phyloP scores from a whole-genome alignment of 2,329 filamentous ascomycete genomes.

The Monilinia vaccinii-corymbosi region DNA sequence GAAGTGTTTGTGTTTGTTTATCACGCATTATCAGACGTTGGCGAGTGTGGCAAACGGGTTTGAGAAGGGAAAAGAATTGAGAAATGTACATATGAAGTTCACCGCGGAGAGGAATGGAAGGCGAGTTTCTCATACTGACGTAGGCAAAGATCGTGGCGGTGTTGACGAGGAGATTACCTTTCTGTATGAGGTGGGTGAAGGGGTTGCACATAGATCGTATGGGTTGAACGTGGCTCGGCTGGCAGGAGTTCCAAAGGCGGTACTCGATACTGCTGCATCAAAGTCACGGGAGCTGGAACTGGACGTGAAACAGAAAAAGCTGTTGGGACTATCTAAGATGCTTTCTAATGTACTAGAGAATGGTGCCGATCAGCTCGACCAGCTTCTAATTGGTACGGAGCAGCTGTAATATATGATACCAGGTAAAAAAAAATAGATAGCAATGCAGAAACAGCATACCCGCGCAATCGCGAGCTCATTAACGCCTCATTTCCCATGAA shows the following conservation, averaged over 20 bases:
- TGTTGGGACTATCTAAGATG: conserved; percentile 33
- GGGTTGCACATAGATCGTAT: conserved; percentile 88
- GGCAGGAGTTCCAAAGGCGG: conserved; percentile 66
- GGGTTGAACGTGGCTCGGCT: conserved; percentile 87
- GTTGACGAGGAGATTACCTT: conserved; percentile 80
- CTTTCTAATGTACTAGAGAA: conserved; percentile 21
- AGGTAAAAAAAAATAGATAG: conserved; percentile 15
- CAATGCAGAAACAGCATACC: conserved; percentile 11
- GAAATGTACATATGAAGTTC: conserved; percentile 94
- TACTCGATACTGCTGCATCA: conserved; percentile 69
- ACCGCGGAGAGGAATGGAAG: conserved; percentile 32
- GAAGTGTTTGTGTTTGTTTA: conserved; percentile 79
- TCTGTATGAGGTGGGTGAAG: conserved; percentile 83
- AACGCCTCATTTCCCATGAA: conserved; percentile 1
- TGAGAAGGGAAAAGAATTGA: conserved; percentile 48
- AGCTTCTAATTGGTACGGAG: conserved; percentile 38
- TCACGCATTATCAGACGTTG: conserved; percentile 93
- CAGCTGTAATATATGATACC: conserved; percentile 38
- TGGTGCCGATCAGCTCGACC: conserved; percentile 19
- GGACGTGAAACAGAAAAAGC: conserved; percentile 53
- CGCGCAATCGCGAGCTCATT: not conserved
- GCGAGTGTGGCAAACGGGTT: conserved; percentile 62
- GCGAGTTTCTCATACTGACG: conserved; percentile 36
- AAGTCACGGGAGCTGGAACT: conserved; percentile 78
- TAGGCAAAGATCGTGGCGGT: conserved; percentile 22